Base-by-base conservation (phyloP, 805 yeast genomes). In the Ogataea paraovalis region DNA sequence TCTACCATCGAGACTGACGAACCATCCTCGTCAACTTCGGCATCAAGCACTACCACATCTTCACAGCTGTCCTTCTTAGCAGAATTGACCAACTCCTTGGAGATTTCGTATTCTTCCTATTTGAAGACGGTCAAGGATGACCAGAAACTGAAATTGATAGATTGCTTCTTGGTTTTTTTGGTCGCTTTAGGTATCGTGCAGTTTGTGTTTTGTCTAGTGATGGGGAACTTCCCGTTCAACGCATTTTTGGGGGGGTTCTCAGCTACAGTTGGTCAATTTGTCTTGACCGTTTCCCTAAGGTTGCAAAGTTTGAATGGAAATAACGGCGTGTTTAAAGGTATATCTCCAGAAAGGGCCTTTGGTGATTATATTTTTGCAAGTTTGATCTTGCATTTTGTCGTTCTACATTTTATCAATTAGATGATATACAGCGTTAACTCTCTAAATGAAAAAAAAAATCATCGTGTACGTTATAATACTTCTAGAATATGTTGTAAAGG, bases 171-270 rank as follows among this genome's bases (percentile, higher is more conserved):
- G 60, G 78, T 66, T 22, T 90, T 87, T 55, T 68, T 92, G 49
- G 91, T 92, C 16, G 67, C 72, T 0, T 71, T 88, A 50, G 99
- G 96, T 1, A 69, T 78, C 1, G 66, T 87, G 25, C 98, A 94
- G 68, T 89, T 90, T 62, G 69, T 74, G 3, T 92, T 90, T 66
- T 86, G 87, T 55, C 56, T 83, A 38, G 51, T 89, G 13, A 80
- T 90, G 41, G 96, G 97, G 33, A 88, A 80, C 58, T 94, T 85
- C 78, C 99, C 99, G 16, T 94, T 94, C 78, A 94, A 94, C 69
- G 98, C 97, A 21, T 94, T 94, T 64, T 75, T 94, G 50, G 92
- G 96, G 19, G 98, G 98, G 1, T 94, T 94, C 64, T 79, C 85
- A 46, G 73, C 89, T 20, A 87, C 97, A 40, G 97, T 94, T 43